Evolutionary conservation across 1,284 basidiomycete species (phyloP).

Genomic region (Cryptococcus hybrid): DNA sequence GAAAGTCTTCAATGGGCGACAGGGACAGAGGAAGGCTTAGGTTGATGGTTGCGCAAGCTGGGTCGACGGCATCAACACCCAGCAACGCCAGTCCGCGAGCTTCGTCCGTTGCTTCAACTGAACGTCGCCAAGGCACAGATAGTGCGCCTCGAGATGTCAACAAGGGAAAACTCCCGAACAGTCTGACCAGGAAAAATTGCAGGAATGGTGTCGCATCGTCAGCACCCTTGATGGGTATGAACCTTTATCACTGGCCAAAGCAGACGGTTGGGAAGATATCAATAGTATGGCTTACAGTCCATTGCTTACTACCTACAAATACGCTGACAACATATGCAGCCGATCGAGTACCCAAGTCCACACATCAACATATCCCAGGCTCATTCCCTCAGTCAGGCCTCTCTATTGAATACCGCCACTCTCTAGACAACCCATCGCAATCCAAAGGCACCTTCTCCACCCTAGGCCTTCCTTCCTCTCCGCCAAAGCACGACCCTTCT

Average conservation of each 20-base stretch:
- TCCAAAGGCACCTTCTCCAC: conserved; percentile 4
- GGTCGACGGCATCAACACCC: conserved; percentile 55
- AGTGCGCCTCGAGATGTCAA: not conserved
- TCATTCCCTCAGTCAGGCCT: conserved; percentile 30
- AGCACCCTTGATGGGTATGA: conserved; percentile 20
- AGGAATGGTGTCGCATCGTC: conserved; percentile 18
- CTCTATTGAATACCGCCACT: not conserved
- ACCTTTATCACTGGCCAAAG: conserved; percentile 1
- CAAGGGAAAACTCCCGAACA: conserved; percentile 2
- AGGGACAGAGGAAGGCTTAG: not conserved
- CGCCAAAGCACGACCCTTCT: not conserved
- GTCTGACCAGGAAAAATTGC: conserved; percentile 6
- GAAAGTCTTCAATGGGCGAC: not conserved
- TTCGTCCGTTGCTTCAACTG: conserved; percentile 14
- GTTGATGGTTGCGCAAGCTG: not conserved
- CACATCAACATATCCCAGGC: conserved; percentile 22
- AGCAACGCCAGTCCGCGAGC: conserved; percentile 28
- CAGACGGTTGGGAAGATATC: conserved; percentile 33
- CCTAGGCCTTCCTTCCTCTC: conserved; percentile 9
- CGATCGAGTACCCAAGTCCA: conserved; percentile 6
- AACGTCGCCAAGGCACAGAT: not conserved
- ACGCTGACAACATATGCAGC: not conserved
- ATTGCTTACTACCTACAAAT: not conserved
- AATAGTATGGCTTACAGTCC: conserved; percentile 21
- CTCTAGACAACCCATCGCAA: not conserved